Conservation (phyloP, 2,329 filamentous ascomycete species). For the Emmonsia crescens region DNA sequence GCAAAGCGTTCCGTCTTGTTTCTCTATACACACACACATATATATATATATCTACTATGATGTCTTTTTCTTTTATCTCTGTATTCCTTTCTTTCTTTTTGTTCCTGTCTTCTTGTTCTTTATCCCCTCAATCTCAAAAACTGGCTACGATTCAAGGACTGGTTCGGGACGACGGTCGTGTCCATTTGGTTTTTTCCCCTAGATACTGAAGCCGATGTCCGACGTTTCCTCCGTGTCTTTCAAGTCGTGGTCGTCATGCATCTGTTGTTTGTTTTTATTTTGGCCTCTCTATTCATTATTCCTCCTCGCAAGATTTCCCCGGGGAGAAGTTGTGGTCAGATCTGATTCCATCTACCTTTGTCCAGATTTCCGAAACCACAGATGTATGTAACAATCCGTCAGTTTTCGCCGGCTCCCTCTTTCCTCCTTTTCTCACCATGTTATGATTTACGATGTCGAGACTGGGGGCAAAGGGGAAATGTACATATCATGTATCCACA, state of each 20-base stretch:
- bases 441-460: neutral
- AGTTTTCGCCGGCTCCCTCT: neutral
- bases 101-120: neutral
- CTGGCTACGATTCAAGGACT: neutral
- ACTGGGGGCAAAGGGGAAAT: neutral
- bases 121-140: neutral
- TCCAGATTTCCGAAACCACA: neutral
- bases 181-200: neutral
- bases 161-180: neutral
- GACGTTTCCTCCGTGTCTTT: neutral
- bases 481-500: neutral
- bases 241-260: neutral
- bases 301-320: neutral
- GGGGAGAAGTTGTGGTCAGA: neutral
- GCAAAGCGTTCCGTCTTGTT: neutral
- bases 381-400: neutral
- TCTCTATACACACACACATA: neutral
- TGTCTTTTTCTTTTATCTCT: constrained; percentile 9
- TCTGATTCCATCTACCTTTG: neutral
- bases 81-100: constrained; percentile 5
- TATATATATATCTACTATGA: neutral
- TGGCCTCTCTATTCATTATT: neutral
- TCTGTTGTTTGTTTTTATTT: neutral
- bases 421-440: neutral
- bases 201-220: neutral